phyloP scores from a whole-genome alignment of 306 rosid species.

The Malus domestica region ASM211411v1 NC_041798.1:10882501-10883000 shows the following conservation, averaged over 20 bases:
- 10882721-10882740: not conserved
- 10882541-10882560: conserved; percentile 87
- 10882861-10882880: too few relatives aligned
- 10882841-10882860: too few relatives aligned
- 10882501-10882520: conserved; percentile 84
- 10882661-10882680: not conserved
- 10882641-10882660: not conserved
- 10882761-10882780: not conserved
- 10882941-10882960: not conserved
- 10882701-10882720: not conserved
- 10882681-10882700: not conserved
- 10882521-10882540: conserved; percentile 78
- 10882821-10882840: not conserved
- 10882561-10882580: conserved; percentile 77
- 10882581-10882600: conserved; percentile 18
- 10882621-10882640: conserved; percentile 4
- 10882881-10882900: not conserved
- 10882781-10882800: not conserved
- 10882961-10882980: not conserved
- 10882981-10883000: not conserved
- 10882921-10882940: not conserved
- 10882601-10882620: conserved; percentile 15
- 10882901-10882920: not conserved
- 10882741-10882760: not conserved
- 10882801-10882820: not conserved